Evolutionary conservation across 192 early-diverging fungal species (phyloP).

Genomic region (Podila horticola): DNA sequence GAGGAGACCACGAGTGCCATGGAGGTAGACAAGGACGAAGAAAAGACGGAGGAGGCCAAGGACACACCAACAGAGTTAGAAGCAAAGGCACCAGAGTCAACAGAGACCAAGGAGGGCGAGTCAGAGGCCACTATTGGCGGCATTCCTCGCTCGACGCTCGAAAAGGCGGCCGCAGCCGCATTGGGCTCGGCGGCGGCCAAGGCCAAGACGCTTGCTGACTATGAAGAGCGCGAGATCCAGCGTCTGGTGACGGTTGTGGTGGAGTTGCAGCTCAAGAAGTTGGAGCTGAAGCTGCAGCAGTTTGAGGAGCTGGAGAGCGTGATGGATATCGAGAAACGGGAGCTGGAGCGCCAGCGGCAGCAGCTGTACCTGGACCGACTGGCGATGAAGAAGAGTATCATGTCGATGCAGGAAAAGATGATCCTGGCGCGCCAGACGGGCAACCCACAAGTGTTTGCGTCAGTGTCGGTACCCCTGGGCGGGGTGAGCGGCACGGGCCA

Average conservation of each 20-base stretch:
- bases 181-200: slow-evolving; percentile 94
- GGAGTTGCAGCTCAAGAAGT: slow-evolving; percentile 87
- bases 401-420: slow-evolving; percentile 55
- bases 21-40: slow-evolving; percentile 41
- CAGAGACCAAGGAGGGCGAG: slow-evolving; percentile 18
- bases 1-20: slow-evolving; percentile 21
- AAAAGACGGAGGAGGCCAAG: background rate
- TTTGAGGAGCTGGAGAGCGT: slow-evolving; percentile 92
- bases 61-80: background rate
- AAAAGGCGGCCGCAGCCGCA: slow-evolving; percentile 86
- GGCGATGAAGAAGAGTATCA: slow-evolving; percentile 62
- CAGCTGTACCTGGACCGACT: slow-evolving; percentile 69
- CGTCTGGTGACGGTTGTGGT: slow-evolving; percentile 83
- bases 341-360: slow-evolving; percentile 77
- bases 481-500: slow-evolving; percentile 38
- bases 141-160: slow-evolving; percentile 65
- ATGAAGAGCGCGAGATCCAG: slow-evolving; percentile 90
- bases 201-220: slow-evolving; percentile 79
- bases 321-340: slow-evolving; percentile 87
- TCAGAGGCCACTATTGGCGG: slow-evolving; percentile 12
- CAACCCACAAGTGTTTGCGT: slow-evolving; percentile 40
- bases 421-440: slow-evolving; percentile 40
- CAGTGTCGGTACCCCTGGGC: slow-evolving; percentile 37
- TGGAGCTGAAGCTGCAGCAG: slow-evolving; percentile 93
- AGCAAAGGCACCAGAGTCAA: background rate